These are phyloP conservation scores for Cicer cuneatum DNA, from an alignment of 306 rosid species.

Conservation along the genomic window DNA sequence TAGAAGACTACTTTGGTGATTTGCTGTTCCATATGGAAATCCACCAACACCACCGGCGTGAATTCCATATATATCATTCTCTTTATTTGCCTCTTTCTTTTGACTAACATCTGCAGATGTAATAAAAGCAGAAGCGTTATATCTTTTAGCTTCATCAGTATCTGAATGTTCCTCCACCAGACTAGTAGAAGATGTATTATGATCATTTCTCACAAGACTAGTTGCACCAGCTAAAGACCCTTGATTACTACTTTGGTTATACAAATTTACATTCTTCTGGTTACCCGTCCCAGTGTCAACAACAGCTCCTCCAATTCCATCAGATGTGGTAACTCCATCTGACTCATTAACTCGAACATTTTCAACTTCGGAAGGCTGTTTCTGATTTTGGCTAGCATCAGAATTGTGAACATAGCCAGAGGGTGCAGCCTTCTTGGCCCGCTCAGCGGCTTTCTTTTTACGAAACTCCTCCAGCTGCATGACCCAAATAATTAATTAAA, in stretches of 20 bases:
- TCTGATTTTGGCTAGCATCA: constrained; percentile 57
- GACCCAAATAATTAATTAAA: constrained; percentile 34
- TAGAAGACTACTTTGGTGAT: constrained; percentile 48
- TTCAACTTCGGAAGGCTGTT: constrained; percentile 69
- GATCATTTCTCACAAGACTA: constrained; percentile 46
- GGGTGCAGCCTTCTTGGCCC: constrained; percentile 68
- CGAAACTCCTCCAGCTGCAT: constrained; percentile 96
- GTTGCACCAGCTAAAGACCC: constrained; percentile 46
- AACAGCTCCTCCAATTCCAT: constrained; percentile 50
- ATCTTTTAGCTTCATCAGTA: constrained; percentile 52
- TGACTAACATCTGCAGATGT: constrained; percentile 51
- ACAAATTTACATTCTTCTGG: constrained; percentile 46
- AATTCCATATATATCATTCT: constrained; percentile 46
- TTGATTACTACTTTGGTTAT: constrained; percentile 52
- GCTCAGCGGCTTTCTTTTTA: constrained; percentile 89
- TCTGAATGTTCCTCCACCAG: constrained; percentile 48
- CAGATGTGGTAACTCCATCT: constrained; percentile 77
- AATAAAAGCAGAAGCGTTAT: constrained; percentile 45
- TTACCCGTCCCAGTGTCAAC: constrained; percentile 47
- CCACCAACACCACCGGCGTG: constrained; percentile 46
- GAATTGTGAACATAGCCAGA: constrained; percentile 50
- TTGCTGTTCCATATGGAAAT: constrained; percentile 49
- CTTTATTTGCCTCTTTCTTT: constrained; percentile 46
- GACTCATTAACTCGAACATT: constrained; percentile 57
- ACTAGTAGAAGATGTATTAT: constrained; percentile 48